These are phyloP conservation scores for Globisporangium camurandrum DNA, from an alignment of 352 stramenopile species.

Conservation along the genomic window DNA sequence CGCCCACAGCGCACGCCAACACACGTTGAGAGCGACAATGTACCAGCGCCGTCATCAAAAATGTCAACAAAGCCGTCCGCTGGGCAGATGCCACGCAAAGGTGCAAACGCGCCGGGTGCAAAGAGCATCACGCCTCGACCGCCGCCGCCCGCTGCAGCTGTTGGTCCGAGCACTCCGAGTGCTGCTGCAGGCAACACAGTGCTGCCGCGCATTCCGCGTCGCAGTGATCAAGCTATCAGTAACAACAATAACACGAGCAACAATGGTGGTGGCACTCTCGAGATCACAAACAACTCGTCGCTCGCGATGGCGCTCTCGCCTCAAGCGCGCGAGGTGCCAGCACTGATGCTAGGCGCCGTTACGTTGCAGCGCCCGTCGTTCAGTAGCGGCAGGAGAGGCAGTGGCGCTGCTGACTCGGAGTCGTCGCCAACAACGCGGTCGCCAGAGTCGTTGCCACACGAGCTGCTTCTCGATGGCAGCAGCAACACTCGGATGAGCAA, in stretches of 20 bases:
- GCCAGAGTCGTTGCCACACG: too few species aligned
- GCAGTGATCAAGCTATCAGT: slow-evolving; percentile 1
- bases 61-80: too few species aligned
- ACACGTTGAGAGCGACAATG: slow-evolving; percentile 4
- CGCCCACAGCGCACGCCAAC: background rate
- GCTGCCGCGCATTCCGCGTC: slow-evolving; percentile 29
- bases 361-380: slow-evolving; percentile 1
- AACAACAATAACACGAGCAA: slow-evolving; percentile 13
- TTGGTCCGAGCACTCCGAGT: background rate
- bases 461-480: slow-evolving; percentile 8
- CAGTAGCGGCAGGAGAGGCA: background rate
- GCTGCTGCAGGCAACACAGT: slow-evolving; percentile 13
- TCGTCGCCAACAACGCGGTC: slow-evolving; percentile 26
- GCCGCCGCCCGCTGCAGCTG: slow-evolving; percentile 1
- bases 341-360: slow-evolving; percentile 5
- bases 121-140: slow-evolving; percentile 19
- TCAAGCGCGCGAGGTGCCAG: slow-evolving; percentile 16
- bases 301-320: slow-evolving; percentile 20
- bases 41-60: too few species aligned
- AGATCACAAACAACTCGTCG: slow-evolving; percentile 8
- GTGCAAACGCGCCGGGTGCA: background rate
- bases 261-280: slow-evolving; percentile 10
- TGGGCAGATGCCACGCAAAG: background rate
- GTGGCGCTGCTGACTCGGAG: slow-evolving; percentile 11
- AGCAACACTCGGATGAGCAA: background rate